Conservation (phyloP, 176 grass and related monocot species). For the Bothriochloa decipiens region DNA sequence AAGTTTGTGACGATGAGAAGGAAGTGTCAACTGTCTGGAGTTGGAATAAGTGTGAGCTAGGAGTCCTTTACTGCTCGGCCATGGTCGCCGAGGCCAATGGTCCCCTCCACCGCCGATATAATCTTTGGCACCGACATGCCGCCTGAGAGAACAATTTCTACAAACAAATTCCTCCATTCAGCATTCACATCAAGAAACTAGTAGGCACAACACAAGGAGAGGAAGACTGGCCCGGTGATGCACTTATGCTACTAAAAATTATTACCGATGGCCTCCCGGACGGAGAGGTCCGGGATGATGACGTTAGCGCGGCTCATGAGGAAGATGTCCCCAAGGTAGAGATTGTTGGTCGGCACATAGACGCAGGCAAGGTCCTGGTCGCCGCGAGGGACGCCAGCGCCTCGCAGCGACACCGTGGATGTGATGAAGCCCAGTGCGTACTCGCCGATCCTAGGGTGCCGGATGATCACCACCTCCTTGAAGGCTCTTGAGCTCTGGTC, state of each 20-base stretch:
- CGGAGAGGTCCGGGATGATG: conserved; percentile 63
- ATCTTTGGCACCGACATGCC: conserved; percentile 71
- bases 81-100: conserved; percentile 32
- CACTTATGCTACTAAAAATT: too few species aligned
- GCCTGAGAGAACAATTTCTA: conserved; percentile 79
- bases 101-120: conserved; percentile 52
- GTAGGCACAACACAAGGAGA: not conserved
- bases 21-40: not conserved
- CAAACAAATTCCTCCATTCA: not conserved
- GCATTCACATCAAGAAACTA: not conserved
- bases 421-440: conserved; percentile 84
- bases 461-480: conserved; percentile 85
- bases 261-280: conserved; percentile 79
- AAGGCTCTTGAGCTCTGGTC: conserved; percentile 69
- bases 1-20: not conserved
- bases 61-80: conserved; percentile 24
- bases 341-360: conserved; percentile 79
- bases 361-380: conserved; percentile 70
- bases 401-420: conserved; percentile 60
- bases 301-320: conserved; percentile 61
- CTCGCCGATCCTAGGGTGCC: conserved; percentile 72
- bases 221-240: not conserved
- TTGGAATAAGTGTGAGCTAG: not conserved
- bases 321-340: conserved; percentile 80
- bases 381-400: conserved; percentile 25